Evolutionary conservation across 441 rosid species (phyloP).

Genomic region (Adansonia grandidieri): DNA sequence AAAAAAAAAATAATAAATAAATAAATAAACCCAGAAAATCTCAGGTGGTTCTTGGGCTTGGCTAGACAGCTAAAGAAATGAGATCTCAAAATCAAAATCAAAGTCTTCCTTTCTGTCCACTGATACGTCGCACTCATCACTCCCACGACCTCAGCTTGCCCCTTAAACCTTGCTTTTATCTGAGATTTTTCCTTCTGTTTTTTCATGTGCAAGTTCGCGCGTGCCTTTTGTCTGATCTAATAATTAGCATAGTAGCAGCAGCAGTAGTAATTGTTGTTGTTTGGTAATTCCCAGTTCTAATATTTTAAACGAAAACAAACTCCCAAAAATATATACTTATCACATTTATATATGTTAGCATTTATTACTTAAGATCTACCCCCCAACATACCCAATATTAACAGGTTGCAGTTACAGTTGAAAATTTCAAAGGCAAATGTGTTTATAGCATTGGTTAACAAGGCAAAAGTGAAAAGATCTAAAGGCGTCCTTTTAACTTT

Average conservation of each 20-base stretch:
- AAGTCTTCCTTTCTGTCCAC: constrained; percentile 52
- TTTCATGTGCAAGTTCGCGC: background rate
- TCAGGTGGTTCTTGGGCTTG: background rate
- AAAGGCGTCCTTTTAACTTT: too few species aligned
- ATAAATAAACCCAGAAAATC: background rate
- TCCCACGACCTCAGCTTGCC: constrained; percentile 37
- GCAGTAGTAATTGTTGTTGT: too few species aligned
- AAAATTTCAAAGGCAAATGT: too few species aligned
- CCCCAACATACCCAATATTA: constrained; percentile 31
- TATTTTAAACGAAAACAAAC: background rate
- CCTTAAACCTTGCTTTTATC: constrained; percentile 26
- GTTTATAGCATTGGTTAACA: too few species aligned
- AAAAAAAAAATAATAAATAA: background rate
- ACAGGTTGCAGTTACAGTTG: constrained; percentile 7
- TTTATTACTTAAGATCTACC: too few species aligned
- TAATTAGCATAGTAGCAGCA: background rate
- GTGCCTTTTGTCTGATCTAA: background rate
- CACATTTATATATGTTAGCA: background rate
- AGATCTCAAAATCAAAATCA: background rate
- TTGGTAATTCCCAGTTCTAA: background rate
- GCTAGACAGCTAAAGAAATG: background rate
- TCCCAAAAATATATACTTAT: background rate
- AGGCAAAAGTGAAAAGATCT: too few species aligned
- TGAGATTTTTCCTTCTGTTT: constrained; percentile 6
- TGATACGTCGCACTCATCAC: constrained; percentile 69